A percentile compares a stretch with the other conserved stretches of the same genome.
These are phyloP conservation scores for Leccinum imitatum DNA, from an alignment of 768 basidiomycete species.

Conservation along the genomic window DNA sequence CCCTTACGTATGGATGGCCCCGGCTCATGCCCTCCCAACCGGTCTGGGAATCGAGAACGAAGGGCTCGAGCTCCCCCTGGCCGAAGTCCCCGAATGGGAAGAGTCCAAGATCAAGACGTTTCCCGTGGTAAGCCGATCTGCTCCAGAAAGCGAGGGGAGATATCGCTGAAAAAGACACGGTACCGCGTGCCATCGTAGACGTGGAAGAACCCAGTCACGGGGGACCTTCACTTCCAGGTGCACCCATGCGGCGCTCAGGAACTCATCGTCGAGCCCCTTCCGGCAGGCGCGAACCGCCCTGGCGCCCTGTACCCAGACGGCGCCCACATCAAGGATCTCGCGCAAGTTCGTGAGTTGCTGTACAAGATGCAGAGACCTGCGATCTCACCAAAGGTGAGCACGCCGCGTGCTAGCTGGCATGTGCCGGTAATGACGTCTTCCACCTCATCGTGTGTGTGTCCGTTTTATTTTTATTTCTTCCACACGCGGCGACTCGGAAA, in stretches of 20 bases:
- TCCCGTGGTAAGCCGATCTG: constrained; percentile 49
- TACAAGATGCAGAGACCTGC: constrained; percentile 89
- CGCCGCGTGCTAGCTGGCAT: neutral
- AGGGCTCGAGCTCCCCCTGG: constrained; percentile 61
- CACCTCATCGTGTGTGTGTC: neutral
- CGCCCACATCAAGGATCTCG: constrained; percentile 69
- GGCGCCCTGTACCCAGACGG: constrained; percentile 84
- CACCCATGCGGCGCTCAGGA: constrained; percentile 77
- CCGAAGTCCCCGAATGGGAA: constrained; percentile 81
- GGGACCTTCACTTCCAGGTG: constrained; percentile 82
- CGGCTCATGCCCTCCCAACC: constrained; percentile 68
- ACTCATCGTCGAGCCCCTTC: constrained; percentile 72
- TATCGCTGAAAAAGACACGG: constrained; percentile 1
- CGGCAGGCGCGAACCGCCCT: constrained; percentile 52
- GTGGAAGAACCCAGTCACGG: constrained; percentile 93
- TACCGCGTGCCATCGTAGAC: constrained; percentile 39
- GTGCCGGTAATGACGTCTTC: neutral
- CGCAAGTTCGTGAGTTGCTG: constrained; percentile 66
- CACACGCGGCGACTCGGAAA: neutral
- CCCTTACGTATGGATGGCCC: constrained; percentile 90
- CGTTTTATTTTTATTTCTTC: neutral
- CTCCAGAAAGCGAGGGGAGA: neutral
- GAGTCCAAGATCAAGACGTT: constrained; percentile 70
- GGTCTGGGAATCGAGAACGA: constrained; percentile 84
- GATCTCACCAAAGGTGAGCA: constrained; percentile 68